Evolutionary conservation across 2,329 filamentous ascomycete genomes (phyloP), one percentile per base, ranked within the genome.

Genomic region (Magnaporthiopsis incrustans): DNA sequence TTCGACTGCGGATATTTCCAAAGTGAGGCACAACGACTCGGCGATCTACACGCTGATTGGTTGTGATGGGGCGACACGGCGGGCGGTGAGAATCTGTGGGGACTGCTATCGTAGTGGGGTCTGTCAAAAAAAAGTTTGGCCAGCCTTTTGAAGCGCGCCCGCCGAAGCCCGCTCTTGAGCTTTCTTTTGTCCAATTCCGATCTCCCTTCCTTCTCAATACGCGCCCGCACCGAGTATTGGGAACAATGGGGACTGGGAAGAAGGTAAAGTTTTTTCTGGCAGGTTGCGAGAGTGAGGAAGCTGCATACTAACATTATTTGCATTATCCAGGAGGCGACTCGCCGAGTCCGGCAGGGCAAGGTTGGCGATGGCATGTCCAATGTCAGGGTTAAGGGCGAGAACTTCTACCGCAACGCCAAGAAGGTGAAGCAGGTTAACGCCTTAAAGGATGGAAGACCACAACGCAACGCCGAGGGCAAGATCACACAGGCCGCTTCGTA

Each of bases 371-470:
- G 92, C 75, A 92, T 97, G 86, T 87, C 80, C 72, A 98, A 98
- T 79, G 91, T 98, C 73, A 91, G 89, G 72, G 83, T 87, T 71
- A 99, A 99, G 81, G 95, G 95, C 79, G 94, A 98, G 83, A 98
- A 98, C 82, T 99, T 98, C 81, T 98, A 98, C 81, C 87, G 91
- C 83, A 44, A 57, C 25, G 62, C 53, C 67, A 68, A 70, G 61
- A 63, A 64, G 62, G 68, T 67, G 57, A 69, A 67, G 64, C 68
- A 92, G 79, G 84, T 96, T 70, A 96, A 94, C 81, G 63, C 69
- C 32, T 57, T 65, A 1, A 65, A 65, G 76, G 91, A 93, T 73
- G 91, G 91, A 69, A 91, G 89, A 73, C 85, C 91, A 14, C 85
- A 89, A 76, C 86, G 91, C 68, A 96, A 98, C 73, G 88, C 90